These are phyloP conservation scores for Talaromyces sp. DNA, from an alignment of 2,329 filamentous ascomycete species.

Conservation along the genomic window DNA sequence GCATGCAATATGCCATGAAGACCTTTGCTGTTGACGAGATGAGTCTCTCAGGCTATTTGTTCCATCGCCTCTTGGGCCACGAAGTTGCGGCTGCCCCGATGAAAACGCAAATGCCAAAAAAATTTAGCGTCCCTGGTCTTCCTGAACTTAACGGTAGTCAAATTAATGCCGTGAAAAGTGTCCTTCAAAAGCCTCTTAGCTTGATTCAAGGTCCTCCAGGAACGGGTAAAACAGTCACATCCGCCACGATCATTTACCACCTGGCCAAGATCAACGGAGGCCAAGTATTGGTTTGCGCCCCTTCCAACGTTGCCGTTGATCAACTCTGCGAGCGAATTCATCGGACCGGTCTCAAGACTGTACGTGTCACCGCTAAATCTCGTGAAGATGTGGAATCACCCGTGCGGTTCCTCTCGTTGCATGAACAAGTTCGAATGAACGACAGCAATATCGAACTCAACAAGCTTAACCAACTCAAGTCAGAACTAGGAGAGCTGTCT, in stretches of 20 bases:
- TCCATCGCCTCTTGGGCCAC: conserved; percentile 91
- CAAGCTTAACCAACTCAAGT: conserved; percentile 90
- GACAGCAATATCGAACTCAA: conserved; percentile 90
- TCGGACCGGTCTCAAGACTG: conserved; percentile 88
- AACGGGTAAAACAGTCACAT: conserved; percentile 97
- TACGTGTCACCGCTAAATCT: conserved; percentile 96
- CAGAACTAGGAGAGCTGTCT: conserved; percentile 81
- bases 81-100: conserved; percentile 91
- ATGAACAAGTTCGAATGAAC: conserved; percentile 96
- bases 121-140: conserved; percentile 90
- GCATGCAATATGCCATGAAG: conserved; percentile 99
- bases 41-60: conserved; percentile 98
- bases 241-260: conserved; percentile 97
- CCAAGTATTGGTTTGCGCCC: conserved; percentile 92
- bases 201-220: conserved; percentile 95
- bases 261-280: conserved; percentile 91
- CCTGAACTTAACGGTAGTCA: conserved; percentile 94
- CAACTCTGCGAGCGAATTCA: conserved; percentile 97
- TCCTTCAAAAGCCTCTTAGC: conserved; percentile 86
- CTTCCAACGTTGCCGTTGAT: conserved; percentile 96
- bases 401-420: conserved; percentile 88
- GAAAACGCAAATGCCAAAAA: conserved; percentile 92
- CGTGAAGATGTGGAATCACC: conserved; percentile 98
- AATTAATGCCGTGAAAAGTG: conserved; percentile 91
- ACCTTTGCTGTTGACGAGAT: conserved; percentile 96